phyloP scores from a whole-genome alignment of 768 basidiomycete genomes.

The Leccinum boreale region DNA sequence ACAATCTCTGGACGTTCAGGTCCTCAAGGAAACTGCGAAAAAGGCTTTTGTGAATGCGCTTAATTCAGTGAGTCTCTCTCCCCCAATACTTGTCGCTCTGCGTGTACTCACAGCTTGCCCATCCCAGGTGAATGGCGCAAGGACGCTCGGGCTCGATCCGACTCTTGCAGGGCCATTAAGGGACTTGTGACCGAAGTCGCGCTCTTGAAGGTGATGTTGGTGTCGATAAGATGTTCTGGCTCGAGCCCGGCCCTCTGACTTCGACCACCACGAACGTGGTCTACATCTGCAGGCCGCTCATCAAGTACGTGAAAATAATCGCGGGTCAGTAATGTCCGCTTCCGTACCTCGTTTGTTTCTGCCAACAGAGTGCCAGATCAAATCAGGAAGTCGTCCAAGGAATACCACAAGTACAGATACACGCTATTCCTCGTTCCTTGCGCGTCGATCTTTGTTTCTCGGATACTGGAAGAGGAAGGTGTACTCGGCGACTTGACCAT shows the following conservation, averaged over 20 bases:
- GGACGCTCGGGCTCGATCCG: constrained; percentile 91
- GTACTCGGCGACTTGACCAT: constrained; percentile 95
- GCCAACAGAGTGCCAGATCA: constrained; percentile 61
- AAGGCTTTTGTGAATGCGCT: constrained; percentile 81
- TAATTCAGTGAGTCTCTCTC: constrained; percentile 57
- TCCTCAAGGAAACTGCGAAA: constrained; percentile 74
- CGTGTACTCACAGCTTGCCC: constrained; percentile 2
- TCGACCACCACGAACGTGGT: constrained; percentile 86
- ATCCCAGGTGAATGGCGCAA: constrained; percentile 80
- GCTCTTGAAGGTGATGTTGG: constrained; percentile 82
- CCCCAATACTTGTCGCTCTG: not conserved
- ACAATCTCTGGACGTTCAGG: constrained; percentile 50
- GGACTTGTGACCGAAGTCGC: constrained; percentile 95
- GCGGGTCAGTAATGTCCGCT: constrained; percentile 52
- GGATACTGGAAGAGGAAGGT: constrained; percentile 93
- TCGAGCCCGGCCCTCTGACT: constrained; percentile 82
- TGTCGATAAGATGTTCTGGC: constrained; percentile 99
- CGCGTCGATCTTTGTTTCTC: constrained; percentile 78
- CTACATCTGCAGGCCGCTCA: no score
- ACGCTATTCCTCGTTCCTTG: constrained; percentile 88
- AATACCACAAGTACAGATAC: constrained; percentile 77
- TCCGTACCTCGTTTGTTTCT: constrained; percentile 10
- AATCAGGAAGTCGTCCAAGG: constrained; percentile 74
- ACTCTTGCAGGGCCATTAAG: constrained; percentile 84
- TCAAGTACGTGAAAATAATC: no score